These are phyloP conservation scores for Aspergillus phoenicis DNA, from an alignment of 2,329 filamentous ascomycete genomes.

Conservation along the genomic window DNA sequence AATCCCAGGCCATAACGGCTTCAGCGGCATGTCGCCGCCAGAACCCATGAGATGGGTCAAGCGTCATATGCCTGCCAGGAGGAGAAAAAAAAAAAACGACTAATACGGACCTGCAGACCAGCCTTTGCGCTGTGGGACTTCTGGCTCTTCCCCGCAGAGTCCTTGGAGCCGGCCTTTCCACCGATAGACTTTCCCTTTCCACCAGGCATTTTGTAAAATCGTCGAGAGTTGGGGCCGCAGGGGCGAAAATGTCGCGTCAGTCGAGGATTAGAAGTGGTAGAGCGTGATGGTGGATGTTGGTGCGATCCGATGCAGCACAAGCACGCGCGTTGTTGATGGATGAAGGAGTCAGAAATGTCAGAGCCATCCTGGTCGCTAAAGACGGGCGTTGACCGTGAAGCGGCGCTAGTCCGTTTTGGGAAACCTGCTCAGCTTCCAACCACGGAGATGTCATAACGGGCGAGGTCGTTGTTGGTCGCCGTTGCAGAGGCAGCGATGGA, in stretches of 20 bases:
- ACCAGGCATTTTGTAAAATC: conserved; percentile 65
- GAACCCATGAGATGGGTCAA: background rate
- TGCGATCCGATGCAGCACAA: conserved; percentile 30
- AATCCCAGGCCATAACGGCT: background rate
- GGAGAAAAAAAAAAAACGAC: conserved; percentile 10
- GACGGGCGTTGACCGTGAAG: conserved; percentile 30
- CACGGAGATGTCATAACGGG: conserved; percentile 17
- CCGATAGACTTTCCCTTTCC: conserved; percentile 93
- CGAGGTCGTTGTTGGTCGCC: background rate
- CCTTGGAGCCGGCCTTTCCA: conserved; percentile 88
- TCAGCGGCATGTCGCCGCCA: background rate
- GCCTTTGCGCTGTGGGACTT: conserved; percentile 93
- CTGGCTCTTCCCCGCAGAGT: conserved; percentile 81
- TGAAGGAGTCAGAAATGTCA: conserved; percentile 46
- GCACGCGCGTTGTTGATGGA: conserved; percentile 48
- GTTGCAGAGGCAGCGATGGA: background rate
- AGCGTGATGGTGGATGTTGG: conserved; percentile 32
- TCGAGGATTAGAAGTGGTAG: conserved; percentile 23
- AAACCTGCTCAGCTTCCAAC: conserved; percentile 24
- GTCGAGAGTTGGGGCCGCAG: conserved; percentile 30
- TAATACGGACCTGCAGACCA: conserved; percentile 81
- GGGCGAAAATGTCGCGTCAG: conserved; percentile 31
- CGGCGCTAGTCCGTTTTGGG: conserved; percentile 43
- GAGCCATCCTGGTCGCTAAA: conserved; percentile 42
- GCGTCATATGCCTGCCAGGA: background rate